These are phyloP conservation scores for Tulasnella sp. DNA, from an alignment of 768 basidiomycete species.

Conservation along the genomic window DNA sequence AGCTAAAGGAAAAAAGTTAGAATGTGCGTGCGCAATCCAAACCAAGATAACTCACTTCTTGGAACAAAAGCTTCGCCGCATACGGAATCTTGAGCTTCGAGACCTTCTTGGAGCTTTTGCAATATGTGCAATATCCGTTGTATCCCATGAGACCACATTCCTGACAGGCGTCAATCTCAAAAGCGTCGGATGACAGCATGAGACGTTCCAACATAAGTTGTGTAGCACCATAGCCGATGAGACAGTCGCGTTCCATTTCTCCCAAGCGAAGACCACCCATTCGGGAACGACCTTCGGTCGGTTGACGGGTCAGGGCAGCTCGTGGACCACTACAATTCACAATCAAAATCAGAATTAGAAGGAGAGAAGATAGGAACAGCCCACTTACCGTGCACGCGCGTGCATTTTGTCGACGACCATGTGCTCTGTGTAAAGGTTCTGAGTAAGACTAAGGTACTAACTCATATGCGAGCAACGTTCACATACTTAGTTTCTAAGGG, in stretches of 20 bases:
- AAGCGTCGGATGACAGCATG: constrained; percentile 98
- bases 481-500: constrained; percentile 82
- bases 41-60: constrained; percentile 47
- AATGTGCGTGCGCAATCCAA: background rate
- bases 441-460: constrained; percentile 4
- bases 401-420: constrained; percentile 99
- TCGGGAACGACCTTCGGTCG: constrained; percentile 94
- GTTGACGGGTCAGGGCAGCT: constrained; percentile 92
- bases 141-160: constrained; percentile 92
- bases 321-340: constrained; percentile 64
- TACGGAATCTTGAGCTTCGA: constrained; percentile 93
- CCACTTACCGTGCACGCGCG: constrained; percentile 75
- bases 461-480: background rate
- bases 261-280: constrained; percentile 95
- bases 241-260: constrained; percentile 98
- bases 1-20: constrained; percentile 36
- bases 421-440: constrained; percentile 41
- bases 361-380: background rate
- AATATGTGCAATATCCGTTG: constrained; percentile 94
- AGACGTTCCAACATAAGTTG: constrained; percentile 91
- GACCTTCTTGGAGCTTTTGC: constrained; percentile 95
- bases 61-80: constrained; percentile 86
- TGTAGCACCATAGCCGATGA: constrained; percentile 96
- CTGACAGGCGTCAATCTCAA: constrained; percentile 92
- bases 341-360: constrained; percentile 7